Percentiles rank a stretch among this genome's conserved stretches.
phyloP scores from a whole-genome alignment of 1,139 yeast species.

The Saccharomycopsis hybrid region DNA sequence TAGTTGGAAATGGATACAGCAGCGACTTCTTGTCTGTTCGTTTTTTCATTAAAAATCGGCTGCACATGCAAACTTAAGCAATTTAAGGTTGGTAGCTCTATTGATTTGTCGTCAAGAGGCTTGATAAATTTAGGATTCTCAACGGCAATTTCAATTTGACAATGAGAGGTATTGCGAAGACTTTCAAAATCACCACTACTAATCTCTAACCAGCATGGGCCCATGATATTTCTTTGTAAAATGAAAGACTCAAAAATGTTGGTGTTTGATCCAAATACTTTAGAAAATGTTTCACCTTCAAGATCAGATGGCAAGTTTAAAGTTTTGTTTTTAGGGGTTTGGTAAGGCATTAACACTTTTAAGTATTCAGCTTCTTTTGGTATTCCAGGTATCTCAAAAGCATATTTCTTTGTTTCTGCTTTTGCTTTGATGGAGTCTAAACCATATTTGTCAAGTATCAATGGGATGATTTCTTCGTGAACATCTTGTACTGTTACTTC shows the following conservation, averaged over 20 bases:
- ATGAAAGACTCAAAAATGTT: conserved; percentile 82
- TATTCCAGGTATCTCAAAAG: conserved; percentile 76
- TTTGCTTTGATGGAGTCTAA: conserved; percentile 60
- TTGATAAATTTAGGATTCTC: conserved; percentile 42
- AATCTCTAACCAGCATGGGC: conserved; percentile 94
- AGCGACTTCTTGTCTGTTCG: conserved; percentile 80
- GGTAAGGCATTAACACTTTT: conserved; percentile 69
- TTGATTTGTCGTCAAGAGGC: conserved; percentile 43
- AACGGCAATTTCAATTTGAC: conserved; percentile 67
- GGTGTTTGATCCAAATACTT: conserved; percentile 74
- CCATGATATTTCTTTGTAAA: conserved; percentile 79
- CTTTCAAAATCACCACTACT: conserved; percentile 54
- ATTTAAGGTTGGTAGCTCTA: conserved; percentile 52
- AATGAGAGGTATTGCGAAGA: conserved; percentile 68
- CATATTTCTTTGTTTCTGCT: conserved; percentile 71
- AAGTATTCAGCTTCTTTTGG: conserved; percentile 83
- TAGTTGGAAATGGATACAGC: conserved; percentile 73
- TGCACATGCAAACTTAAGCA: conserved; percentile 74
- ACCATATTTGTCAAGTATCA: conserved; percentile 56
- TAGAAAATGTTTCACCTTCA: conserved; percentile 70
- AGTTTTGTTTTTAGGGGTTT: conserved; percentile 47
- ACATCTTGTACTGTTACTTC: conserved; percentile 56
- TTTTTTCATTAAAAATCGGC: conserved; percentile 64
- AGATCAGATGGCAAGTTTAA: conserved; percentile 53
- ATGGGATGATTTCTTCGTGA: conserved; percentile 67